A percentile compares a stretch with the other conserved stretches of the same genome.
Evolutionary conservation across 768 basidiomycete species (phyloP).

Genomic region (Pisolithus marmoratus): DNA sequence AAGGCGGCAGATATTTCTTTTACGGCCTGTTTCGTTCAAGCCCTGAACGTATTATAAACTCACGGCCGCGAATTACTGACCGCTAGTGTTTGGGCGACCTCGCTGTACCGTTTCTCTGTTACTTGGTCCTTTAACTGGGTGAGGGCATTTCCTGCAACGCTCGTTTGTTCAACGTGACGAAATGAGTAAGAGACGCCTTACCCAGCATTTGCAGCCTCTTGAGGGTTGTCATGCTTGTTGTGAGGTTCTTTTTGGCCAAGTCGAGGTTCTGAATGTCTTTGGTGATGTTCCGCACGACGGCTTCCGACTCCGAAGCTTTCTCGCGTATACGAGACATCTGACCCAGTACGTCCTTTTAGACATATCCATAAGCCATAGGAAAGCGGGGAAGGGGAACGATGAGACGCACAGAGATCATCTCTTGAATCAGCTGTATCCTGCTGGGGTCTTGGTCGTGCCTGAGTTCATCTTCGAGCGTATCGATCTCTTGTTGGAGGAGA

Average conservation of each 20-base stretch:
- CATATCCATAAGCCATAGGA: conserved; percentile 4
- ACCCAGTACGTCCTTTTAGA: conserved; percentile 74
- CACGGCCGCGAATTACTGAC: conserved; percentile 39
- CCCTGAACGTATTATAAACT: neutral
- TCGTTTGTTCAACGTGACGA: neutral
- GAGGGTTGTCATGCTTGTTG: conserved; percentile 81
- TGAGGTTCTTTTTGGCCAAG: conserved; percentile 88
- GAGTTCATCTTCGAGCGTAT: conserved; percentile 60
- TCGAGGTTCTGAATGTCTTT: conserved; percentile 95
- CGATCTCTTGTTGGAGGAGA: conserved; percentile 68
- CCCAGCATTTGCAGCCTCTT: conserved; percentile 93
- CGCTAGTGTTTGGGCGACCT: conserved; percentile 77
- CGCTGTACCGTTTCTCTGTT: conserved; percentile 72
- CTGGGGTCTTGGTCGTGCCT: conserved; percentile 78
- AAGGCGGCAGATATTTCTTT: conserved; percentile 81
- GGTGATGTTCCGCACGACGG: conserved; percentile 91
- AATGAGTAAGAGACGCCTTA: conserved; percentile 31
- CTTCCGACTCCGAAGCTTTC: conserved; percentile 95
- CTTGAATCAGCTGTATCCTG: conserved; percentile 86
- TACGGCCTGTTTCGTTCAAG: conserved; percentile 54
- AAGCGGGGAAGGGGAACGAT: neutral
- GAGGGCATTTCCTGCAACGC: conserved; percentile 65
- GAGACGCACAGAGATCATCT: conserved; percentile 82
- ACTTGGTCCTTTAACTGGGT: conserved; percentile 76
- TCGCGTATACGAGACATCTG: conserved; percentile 96